Base-by-base conservation (phyloP, 1,139 yeast species). In the Suhomyces bribrorum region DNA sequence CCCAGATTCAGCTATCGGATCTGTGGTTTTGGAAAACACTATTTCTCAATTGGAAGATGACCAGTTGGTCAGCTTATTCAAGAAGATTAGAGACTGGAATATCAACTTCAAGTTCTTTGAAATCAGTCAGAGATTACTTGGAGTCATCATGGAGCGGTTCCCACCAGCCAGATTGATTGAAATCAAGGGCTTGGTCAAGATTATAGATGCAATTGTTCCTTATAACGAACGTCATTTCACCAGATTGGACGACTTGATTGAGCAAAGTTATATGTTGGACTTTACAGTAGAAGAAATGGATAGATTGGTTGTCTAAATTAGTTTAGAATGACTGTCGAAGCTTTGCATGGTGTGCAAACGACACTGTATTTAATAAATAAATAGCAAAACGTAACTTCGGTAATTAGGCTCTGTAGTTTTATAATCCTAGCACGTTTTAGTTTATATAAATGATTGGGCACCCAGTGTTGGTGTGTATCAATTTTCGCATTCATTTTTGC, bases 61-160 rank as follows among this genome's bases (percentile, higher is more conserved):
- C 1, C 87, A 85, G 52, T 62, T 89, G 30, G 52, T 74, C 28
- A 58, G 67, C 14, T 62, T 92, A 25, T 75, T 92, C 58, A 78
- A 77, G 51, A 81, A 95, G 54, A 73, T 89, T 24, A 78, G 97
- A 52, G 96, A 89, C 56, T 92, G 99, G 99, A 92, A 94, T 61
- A 82, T 94, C 36, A 92, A 89, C 59, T 86, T 88, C 38, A 80
- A 82, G 53, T 82, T 87, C 31, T 86, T 87, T 53, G 81, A 77
- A 38, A 76, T 87, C 41, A 86, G 96, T 17, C 98, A 92, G 59
- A 79, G 79, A 39, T 65, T 89, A 26, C 69, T 92, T 40, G 71
- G 78, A 46, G 83, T 86, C 14, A 63, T 90, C 26, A 63, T 92
- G 43, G 66, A 69, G 31, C 71, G 71, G 29, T 79, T 79, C 49